Evolutionary conservation across 495 filamentous ascomycete genomes (phyloP).

Genomic region (Neurospora sp.): DNA sequence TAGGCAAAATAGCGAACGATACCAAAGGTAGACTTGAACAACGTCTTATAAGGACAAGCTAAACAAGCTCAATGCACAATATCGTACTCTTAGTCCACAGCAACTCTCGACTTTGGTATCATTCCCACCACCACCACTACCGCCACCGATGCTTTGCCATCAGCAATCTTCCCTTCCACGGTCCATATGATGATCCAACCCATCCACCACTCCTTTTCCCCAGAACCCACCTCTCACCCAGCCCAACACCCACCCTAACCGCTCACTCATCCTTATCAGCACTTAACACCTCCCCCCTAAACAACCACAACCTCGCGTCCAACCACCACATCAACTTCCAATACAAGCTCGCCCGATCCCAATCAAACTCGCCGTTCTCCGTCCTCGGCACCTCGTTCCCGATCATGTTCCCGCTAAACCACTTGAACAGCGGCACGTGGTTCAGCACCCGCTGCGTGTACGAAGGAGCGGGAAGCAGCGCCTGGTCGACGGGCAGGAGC

Average conservation of each 20-base stretch:
- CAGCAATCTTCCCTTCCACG: background rate
- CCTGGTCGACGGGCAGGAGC: conserved; percentile 48
- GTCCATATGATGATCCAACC: background rate
- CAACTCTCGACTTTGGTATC: background rate
- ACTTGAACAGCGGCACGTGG: conserved; percentile 52
- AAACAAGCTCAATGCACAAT: background rate
- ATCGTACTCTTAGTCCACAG: background rate
- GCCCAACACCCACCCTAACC: background rate
- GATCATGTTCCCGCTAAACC: conserved; percentile 71
- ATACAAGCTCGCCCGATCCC: conserved; percentile 60
- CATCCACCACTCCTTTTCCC: background rate
- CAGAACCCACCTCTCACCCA: background rate
- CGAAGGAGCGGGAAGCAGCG: conserved; percentile 52
- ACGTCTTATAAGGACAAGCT: background rate
- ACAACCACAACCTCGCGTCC: conserved; percentile 36
- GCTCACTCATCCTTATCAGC: conserved; percentile 39
- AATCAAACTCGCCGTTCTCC: conserved; percentile 75
- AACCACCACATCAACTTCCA: conserved; percentile 54
- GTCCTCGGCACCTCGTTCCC: conserved; percentile 64
- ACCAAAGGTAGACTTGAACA: background rate
- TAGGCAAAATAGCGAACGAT: background rate
- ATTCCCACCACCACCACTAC: background rate
- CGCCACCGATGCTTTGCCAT: background rate
- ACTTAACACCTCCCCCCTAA: conserved; percentile 37
- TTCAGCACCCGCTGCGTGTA: conserved; percentile 48